Conservation (phyloP, 2,329 filamentous ascomycete species). For the Aspergillus ochraceus region DNA sequence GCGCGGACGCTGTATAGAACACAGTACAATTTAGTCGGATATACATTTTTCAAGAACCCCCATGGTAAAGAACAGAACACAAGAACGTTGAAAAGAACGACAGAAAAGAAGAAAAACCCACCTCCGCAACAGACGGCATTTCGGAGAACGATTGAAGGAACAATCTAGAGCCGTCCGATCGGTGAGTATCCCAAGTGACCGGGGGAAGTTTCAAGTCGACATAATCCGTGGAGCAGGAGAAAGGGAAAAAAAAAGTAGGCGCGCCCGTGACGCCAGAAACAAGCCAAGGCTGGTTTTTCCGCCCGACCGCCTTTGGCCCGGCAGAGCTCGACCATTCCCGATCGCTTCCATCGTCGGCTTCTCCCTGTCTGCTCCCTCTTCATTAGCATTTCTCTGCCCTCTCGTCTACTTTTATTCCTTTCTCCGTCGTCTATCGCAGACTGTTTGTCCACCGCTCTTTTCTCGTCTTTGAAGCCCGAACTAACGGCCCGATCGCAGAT, state of each 20-base stretch:
- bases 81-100: not conserved
- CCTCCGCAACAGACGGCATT: constrained; percentile 40
- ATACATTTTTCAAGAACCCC: constrained; percentile 4
- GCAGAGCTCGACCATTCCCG: constrained; percentile 26
- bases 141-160: constrained; percentile 6
- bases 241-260: constrained; percentile 26
- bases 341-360: constrained; percentile 13
- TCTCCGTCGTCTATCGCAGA: constrained; percentile 18
- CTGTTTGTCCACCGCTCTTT: constrained; percentile 13
- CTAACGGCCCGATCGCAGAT: constrained; percentile 22
- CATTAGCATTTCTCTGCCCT: constrained; percentile 20
- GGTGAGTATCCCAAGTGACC: not conserved
- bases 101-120: constrained; percentile 22
- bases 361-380: constrained; percentile 10
- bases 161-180: constrained; percentile 1
- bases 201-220: constrained; percentile 1
- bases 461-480: not conserved
- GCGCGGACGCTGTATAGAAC: constrained; percentile 33
- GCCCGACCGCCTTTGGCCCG: constrained; percentile 39
- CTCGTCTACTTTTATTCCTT: constrained; percentile 11
- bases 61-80: not conserved
- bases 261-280: constrained; percentile 9
- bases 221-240: constrained; percentile 4
- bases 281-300: constrained; percentile 30
- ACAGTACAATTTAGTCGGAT: constrained; percentile 12